Evolutionary conservation across 2,329 filamentous ascomycete species (phyloP).

Genomic region (Hypoxylon sp.): DNA sequence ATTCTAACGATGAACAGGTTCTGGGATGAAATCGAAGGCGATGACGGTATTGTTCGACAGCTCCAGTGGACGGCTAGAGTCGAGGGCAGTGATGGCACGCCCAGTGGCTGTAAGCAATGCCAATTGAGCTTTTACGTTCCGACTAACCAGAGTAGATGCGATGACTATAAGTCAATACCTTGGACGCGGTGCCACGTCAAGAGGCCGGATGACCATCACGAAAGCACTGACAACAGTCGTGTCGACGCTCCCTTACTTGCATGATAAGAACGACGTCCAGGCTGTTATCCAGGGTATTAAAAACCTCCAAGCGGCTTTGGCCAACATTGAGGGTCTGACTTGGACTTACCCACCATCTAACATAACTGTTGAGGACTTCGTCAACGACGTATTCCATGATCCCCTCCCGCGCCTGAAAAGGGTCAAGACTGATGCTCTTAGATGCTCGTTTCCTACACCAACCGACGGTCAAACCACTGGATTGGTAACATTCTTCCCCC

Average conservation of each 20-base stretch:
- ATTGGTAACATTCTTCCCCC: no score
- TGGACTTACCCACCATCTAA: conserved; percentile 66
- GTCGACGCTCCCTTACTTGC: conserved; percentile 69
- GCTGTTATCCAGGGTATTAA: conserved; percentile 73
- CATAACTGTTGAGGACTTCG: conserved; percentile 66
- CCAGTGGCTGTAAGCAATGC: conserved; percentile 48
- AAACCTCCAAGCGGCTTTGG: conserved; percentile 66
- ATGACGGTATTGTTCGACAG: conserved; percentile 70
- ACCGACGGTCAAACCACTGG: conserved; percentile 64
- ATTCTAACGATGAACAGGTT: conserved; percentile 38
- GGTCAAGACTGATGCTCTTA: conserved; percentile 41
- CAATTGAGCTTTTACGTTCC: conserved; percentile 25
- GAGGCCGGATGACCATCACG: conserved; percentile 71
- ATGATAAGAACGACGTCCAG: conserved; percentile 67
- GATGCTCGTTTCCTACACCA: conserved; percentile 51
- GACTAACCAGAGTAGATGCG: conserved; percentile 48
- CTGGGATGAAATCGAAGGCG: conserved; percentile 68
- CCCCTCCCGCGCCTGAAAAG: background rate
- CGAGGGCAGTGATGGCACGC: conserved; percentile 59
- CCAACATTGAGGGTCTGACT: conserved; percentile 66
- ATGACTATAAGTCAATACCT: conserved; percentile 72
- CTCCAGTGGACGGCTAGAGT: conserved; percentile 75
- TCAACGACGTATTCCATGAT: conserved; percentile 56
- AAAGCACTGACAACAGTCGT: conserved; percentile 68
- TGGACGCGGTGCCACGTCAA: conserved; percentile 70